Conservation (phyloP, 2,329 filamentous ascomycete species). For the Westerdykella sp. region DNA sequence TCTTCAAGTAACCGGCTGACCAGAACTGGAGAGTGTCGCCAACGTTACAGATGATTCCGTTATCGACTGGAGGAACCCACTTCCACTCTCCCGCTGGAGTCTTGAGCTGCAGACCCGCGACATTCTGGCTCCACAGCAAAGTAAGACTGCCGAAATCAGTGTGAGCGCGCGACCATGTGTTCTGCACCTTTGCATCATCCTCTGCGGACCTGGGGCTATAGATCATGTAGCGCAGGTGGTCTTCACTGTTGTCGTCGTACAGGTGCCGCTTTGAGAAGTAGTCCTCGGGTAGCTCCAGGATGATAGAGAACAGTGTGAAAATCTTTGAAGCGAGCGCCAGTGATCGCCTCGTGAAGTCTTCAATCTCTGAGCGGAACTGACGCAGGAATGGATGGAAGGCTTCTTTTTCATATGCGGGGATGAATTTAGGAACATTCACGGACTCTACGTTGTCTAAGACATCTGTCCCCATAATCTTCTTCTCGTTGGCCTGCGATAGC, state of each 20-base stretch:
- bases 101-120: conserved; percentile 46
- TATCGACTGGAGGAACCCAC: conserved; percentile 42
- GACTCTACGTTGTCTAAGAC: conserved; percentile 25
- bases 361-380: conserved; percentile 21
- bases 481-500: conserved; percentile 19
- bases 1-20: conserved; percentile 43
- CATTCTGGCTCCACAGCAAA: conserved; percentile 43
- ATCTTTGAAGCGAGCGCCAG: conserved; percentile 29
- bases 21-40: conserved; percentile 40
- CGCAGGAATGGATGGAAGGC: conserved; percentile 24
- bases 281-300: conserved; percentile 36
- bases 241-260: conserved; percentile 33
- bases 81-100: conserved; percentile 43
- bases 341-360: conserved; percentile 22
- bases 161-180: conserved; percentile 44
- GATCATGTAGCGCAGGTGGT: conserved; percentile 40
- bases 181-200: conserved; percentile 33
- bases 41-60: conserved; percentile 47
- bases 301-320: conserved; percentile 37
- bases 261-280: conserved; percentile 34
- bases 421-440: conserved; percentile 31
- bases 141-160: conserved; percentile 46
- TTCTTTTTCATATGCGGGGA: conserved; percentile 17
- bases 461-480: conserved; percentile 27
- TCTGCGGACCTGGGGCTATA: conserved; percentile 38